Conservation (phyloP, 2,329 filamentous ascomycete genomes). For the Annulohypoxylon truncatum region DNA sequence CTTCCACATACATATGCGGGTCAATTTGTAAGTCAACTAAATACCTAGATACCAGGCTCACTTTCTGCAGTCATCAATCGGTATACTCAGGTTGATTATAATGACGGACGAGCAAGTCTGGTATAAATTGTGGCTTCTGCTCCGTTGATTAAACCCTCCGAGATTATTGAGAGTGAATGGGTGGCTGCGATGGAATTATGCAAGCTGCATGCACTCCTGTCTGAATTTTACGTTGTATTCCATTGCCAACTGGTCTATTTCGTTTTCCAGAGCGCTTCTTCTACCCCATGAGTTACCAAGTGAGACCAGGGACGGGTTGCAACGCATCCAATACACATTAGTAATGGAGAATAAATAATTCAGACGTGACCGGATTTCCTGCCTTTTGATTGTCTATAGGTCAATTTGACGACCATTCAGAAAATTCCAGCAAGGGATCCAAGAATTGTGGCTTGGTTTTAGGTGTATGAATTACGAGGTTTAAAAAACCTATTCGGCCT, state of each 20-base stretch:
- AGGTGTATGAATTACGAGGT: constrained; percentile 5
- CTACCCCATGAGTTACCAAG: constrained; percentile 8
- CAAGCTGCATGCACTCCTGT: constrained; percentile 43
- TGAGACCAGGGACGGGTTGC: constrained; percentile 16
- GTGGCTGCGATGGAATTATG: constrained; percentile 37
- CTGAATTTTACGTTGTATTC: constrained; percentile 41
- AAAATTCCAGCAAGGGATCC: not conserved
- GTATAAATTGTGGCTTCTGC: constrained; percentile 32
- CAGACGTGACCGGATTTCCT: constrained; percentile 2
- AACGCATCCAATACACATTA: constrained; percentile 13
- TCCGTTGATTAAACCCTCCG: constrained; percentile 29
- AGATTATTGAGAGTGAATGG: constrained; percentile 18
- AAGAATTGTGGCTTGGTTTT: constrained; percentile 12
- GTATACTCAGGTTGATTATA: constrained; percentile 3
- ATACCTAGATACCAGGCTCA: not conserved
- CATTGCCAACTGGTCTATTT: constrained; percentile 39
- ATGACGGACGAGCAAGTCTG: constrained; percentile 9
- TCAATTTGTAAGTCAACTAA: not conserved
- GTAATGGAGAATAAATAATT: constrained; percentile 24
- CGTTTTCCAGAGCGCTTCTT: constrained; percentile 16
- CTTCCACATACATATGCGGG: constrained; percentile 1
- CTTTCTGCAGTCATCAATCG: not conserved
- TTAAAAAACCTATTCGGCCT: not conserved
- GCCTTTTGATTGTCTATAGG: not conserved
- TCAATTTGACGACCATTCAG: not conserved